These are phyloP conservation scores for Kentomonas sorsogonicus DNA, from an alignment of 208 protist genomes.

Conservation along the genomic window DNA sequence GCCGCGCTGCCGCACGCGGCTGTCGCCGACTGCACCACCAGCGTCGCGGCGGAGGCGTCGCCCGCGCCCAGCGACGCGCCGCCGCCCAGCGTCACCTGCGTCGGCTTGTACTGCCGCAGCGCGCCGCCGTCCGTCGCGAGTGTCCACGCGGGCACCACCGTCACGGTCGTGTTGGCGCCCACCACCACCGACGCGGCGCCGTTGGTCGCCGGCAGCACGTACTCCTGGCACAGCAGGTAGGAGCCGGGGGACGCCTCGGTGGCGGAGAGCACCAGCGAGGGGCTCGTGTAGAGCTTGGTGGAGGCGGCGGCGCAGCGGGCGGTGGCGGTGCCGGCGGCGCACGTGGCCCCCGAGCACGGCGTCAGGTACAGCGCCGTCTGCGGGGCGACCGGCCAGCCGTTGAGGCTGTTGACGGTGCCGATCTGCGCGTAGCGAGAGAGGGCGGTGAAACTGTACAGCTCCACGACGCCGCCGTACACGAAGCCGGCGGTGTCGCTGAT, in stretches of 20 bases:
- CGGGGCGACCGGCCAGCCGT: conserved; percentile 23
- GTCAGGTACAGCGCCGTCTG: conserved; percentile 31
- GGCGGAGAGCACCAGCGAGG: conserved; percentile 10
- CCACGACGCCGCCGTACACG: conserved; percentile 28
- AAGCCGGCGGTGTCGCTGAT: conserved; percentile 27
- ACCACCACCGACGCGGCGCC: too few relatives aligned
- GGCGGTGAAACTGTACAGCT: conserved; percentile 25
- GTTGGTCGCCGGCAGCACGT: conserved; percentile 1
- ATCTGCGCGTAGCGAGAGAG: conserved; percentile 37
- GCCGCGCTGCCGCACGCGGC: conserved; percentile 19
- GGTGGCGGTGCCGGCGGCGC: conserved; percentile 12
- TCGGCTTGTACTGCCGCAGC: conserved; percentile 28
- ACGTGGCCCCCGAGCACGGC: conserved; percentile 20
- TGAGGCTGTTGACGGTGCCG: conserved; percentile 33
- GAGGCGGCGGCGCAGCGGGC: conserved; percentile 19
- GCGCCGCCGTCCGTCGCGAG: conserved; percentile 11
- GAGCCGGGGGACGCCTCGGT: conserved; percentile 15
- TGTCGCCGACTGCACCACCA: conserved; percentile 19
- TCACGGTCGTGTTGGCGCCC: conserved; percentile 18
- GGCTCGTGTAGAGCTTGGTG: conserved; percentile 22
- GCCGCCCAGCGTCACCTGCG: conserved; percentile 20
- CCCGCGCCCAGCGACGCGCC: conserved; percentile 14
- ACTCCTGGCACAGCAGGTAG: conserved; percentile 39
- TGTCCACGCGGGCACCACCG: conserved; percentile 20
- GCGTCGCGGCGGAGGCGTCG: conserved; percentile 1